Evolutionary conservation across 1,284 basidiomycete species (phyloP), one percentile per base, ranked within the genome.

Genomic region (Ustilago curta): DNA sequence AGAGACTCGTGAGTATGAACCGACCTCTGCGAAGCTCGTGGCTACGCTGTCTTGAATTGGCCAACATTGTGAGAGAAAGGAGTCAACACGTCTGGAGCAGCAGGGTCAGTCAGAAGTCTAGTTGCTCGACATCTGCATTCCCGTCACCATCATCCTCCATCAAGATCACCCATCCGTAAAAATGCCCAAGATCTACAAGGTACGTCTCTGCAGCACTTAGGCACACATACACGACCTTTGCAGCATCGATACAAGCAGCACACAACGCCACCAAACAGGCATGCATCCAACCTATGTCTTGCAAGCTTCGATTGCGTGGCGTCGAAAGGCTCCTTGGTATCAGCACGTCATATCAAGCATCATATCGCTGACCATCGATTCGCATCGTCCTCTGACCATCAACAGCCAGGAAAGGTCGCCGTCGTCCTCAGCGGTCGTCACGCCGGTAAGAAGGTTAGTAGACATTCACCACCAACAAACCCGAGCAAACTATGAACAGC

Each of bases 391-490:
- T 18, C 32, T 59, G 25, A 82, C 74, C 77, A 94, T 86, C 95
- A 93, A 91, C 97, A 97, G 90, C 93, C 95, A 87, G 95, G 95
- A 88, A 98, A 97, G 91, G 95, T 95, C 85, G 81, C 85, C 62
- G 79, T 85, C 71, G 79, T 83, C 58, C 82, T 84, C 52, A 80
- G 80, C 67, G 83, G 83, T 50, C 79, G 83, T 64, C 78, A 83
- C 69, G 83, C 83, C 67, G 83, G 83, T 68, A 83, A 84, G 80
- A 84, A 84, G 83, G 82, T 81, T 66, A 70, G 80, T 77, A 68
- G 31, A 12, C 40, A 27, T 25, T 14, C 19, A 51, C 1, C 49
- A 25, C 40, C 53, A 18, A 31, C 32, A 29, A 54, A 14, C 12
- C 35, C 52, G 54, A 43, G 45, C 44, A 55, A 43, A 53, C 29